Evolutionary conservation across 306 rosid genomes (phyloP), one percentile per base, ranked within the genome.

Genomic region (Prunus salicina): DNA sequence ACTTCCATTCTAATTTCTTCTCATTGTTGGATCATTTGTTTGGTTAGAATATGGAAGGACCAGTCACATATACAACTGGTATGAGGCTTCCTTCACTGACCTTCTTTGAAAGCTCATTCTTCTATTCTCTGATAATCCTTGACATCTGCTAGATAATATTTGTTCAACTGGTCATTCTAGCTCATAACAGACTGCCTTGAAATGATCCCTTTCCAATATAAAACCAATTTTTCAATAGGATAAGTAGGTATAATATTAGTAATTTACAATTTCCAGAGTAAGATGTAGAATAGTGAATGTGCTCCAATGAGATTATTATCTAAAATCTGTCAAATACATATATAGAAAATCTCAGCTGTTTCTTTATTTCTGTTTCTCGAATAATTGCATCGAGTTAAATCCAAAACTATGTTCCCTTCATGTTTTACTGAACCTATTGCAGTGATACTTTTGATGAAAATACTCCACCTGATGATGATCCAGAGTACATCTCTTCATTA

Each of bases 371-470:
- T 24, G 34, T 24, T 25, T 25, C 64, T 22, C 45, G 3, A 15
- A 30, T 63, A 63, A 30, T 63, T 63, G 64, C 43, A 13, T 2
- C 6, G 41, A 63, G 67, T 30, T 63, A 28, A 62, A 62, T 15
- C 43, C 41, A 28, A 65, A 18, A 14, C 22, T 63, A 53, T 69
- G 3, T 71, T 49, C 34, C 46, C 16, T 77, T 76, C 3, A 71
- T 75, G 74, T 58, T 77, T 63, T 74, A 69, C 75, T 79, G 77
- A 76, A 81, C 80, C 76, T 55, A 77, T 72, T 73, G 38, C 91
- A 93, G 97, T 53, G 97, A 91, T 83, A 93, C 98, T 82, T 93
- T 93, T 67, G 97, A 91, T 41, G 98, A 93, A 86, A 93, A 93
- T 88, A 93, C 98, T 52, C 98, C 97, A 6, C 98, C 98, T 49